Evolutionary conservation across 2,329 filamentous ascomycete species (phyloP).

Genomic region (Graphium sp.): DNA sequence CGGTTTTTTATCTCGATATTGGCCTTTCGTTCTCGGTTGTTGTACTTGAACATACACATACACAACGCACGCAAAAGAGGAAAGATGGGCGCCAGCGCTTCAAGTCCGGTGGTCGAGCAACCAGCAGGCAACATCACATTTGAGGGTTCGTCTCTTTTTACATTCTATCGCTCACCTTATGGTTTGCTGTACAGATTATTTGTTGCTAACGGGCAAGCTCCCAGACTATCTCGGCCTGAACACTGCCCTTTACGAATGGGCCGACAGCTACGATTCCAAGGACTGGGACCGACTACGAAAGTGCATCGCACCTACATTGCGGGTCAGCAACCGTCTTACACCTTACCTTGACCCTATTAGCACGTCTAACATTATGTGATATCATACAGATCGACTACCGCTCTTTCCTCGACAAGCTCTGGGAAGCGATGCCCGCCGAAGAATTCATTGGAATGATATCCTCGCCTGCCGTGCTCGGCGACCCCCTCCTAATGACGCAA

Average conservation of each 20-base stretch:
- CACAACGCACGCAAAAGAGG: too few species aligned
- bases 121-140: not conserved
- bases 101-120: not conserved
- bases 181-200: too few species aligned
- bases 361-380: conserved; percentile 51
- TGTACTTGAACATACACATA: too few species aligned
- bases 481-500: conserved; percentile 45
- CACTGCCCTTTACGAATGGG: conserved; percentile 31
- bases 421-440: conserved; percentile 42
- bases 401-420: conserved; percentile 40
- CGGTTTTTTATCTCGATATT: not conserved
- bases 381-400: conserved; percentile 54
- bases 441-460: conserved; percentile 47
- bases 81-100: too few species aligned
- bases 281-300: conserved; percentile 43
- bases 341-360: conserved; percentile 33
- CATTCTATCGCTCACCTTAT: too few species aligned
- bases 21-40: too few species aligned
- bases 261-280: conserved; percentile 50
- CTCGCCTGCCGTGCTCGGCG: conserved; percentile 37
- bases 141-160: not conserved
- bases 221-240: conserved; percentile 11
- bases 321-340: conserved; percentile 4
- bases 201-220: not conserved
- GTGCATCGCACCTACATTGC: conserved; percentile 36